Evolutionary conservation across 2,329 filamentous ascomycete genomes (phyloP), one percentile per base, ranked within the genome.

Genomic region (Didymella exigua): DNA sequence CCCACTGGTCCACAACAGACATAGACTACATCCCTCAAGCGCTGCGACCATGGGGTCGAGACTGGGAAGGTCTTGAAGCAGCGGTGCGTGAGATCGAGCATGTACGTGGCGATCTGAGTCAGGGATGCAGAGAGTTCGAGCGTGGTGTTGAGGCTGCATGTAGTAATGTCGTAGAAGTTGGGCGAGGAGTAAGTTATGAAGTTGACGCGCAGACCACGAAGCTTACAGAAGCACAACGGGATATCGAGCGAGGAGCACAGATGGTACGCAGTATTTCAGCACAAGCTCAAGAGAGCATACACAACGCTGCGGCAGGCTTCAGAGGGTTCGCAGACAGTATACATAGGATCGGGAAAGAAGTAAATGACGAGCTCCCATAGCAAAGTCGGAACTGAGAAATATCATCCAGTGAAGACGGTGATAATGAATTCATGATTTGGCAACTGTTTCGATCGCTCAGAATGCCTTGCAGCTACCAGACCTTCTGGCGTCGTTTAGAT

Each of bases 21-120:
- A 66, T 66, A 62, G 56, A 66, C 24, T 66, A 60, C 27, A 27
- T 68, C 10, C 58, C 60, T n/a, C 48, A 58, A 29, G 50, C 49
- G 5, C 51, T 68, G 21, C 56, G 62, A 26, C 58, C 50, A 14
- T 49, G 59, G 29, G 57, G 61, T 26, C 27, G 24, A 11, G 37
- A 55, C 10, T 60, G 54, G 58, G 51, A 56, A 26, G 54, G 51
- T 14, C 36, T 54, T 2, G 40, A 48, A 19, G 51, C 40, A 16
- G 48, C 41, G 1, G 50, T 56, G 24, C 38, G 54, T 11, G 52
- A 61, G 16, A n/a, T 59, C 9, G 53, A 56, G 36, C 51, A 58
- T 45, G 54, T 52, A 8, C 52, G 41, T 6, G 27, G 46, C n/a
- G 16, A 53, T 44, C 10, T 38, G 24, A 21, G 43, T 11, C 41